phyloP scores from a whole-genome alignment of 768 basidiomycete species.

The Leccinum imitatum region DNA sequence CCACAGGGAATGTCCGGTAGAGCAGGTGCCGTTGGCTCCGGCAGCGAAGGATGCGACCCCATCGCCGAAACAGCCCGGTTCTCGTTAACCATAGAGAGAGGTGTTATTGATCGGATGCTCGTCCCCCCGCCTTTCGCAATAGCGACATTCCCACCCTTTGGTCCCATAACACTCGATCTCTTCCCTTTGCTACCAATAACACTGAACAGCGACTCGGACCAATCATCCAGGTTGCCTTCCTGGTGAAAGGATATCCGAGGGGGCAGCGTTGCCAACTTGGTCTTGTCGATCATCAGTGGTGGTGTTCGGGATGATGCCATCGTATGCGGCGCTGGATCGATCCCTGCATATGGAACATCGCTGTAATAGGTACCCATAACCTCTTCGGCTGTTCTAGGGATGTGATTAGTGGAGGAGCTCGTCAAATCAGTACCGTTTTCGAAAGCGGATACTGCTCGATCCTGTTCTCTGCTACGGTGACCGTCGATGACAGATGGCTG shows the following conservation, averaged over 20 bases:
- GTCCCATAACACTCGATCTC: conserved; percentile 10
- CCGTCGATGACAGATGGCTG: conserved; percentile 10
- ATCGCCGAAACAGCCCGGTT: neutral
- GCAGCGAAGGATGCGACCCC: conserved; percentile 5
- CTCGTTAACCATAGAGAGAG: neutral
- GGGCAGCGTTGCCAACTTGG: conserved; percentile 31
- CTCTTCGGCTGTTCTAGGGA: conserved; percentile 27
- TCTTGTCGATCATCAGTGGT: conserved; percentile 34
- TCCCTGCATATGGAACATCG: conserved; percentile 5
- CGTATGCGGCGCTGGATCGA: conserved; percentile 7
- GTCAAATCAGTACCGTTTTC: neutral
- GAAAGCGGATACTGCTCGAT: neutral
- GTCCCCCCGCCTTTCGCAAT: conserved; percentile 18
- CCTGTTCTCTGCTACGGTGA: conserved; percentile 1
- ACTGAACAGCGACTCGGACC: conserved; percentile 56
- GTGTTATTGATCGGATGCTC: conserved; percentile 17
- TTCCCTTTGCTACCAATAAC: conserved; percentile 41
- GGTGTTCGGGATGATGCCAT: conserved; percentile 24
- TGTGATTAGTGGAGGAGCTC: conserved; percentile 1
- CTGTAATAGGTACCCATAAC: conserved; percentile 29
- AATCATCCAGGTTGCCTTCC: conserved; percentile 47
- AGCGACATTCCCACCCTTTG: neutral
- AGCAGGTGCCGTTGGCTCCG: conserved; percentile 9
- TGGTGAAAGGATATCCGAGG: conserved; percentile 58
- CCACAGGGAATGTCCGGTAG: conserved; percentile 21